Percentiles rank a stretch among this genome's conserved stretches.
These are phyloP conservation scores for Dentipellis sp. DNA, from an alignment of 768 basidiomycete genomes.

Conservation along the genomic window DNA sequence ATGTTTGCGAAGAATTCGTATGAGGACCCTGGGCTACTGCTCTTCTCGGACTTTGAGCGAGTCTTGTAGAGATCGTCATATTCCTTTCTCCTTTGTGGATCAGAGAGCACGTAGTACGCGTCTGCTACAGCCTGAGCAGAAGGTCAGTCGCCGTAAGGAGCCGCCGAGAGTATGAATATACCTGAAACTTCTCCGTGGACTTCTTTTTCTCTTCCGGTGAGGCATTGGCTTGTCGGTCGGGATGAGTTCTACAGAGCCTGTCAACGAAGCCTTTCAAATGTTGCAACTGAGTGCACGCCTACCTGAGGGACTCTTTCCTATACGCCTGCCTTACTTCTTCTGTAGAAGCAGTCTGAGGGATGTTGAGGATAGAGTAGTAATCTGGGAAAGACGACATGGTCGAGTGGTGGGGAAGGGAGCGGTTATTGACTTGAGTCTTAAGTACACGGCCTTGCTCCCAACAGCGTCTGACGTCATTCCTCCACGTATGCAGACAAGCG, in stretches of 20 bases:
- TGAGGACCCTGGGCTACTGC: slow-evolving; percentile 57
- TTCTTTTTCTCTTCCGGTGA: slow-evolving; percentile 57
- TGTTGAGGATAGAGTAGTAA: slow-evolving; percentile 59
- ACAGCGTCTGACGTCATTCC: too few species aligned
- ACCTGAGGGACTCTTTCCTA: slow-evolving; percentile 73
- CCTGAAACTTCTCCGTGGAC: slow-evolving; percentile 85
- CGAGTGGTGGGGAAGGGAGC: background rate
- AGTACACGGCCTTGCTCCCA: too few species aligned
- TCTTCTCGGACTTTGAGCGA: slow-evolving; percentile 38
- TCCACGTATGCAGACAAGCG: too few species aligned
- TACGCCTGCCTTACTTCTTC: slow-evolving; percentile 75
- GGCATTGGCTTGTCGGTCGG: slow-evolving; percentile 70
- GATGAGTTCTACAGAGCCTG: slow-evolving; percentile 59
- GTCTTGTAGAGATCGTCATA: slow-evolving; percentile 63
- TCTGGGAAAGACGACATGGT: slow-evolving; percentile 70
- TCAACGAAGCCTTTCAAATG: background rate
- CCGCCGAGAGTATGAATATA: slow-evolving; percentile 15
- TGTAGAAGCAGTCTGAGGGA: slow-evolving; percentile 46
- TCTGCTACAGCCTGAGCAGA: slow-evolving; percentile 72
- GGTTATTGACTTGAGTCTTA: background rate
- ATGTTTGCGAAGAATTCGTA: slow-evolving; percentile 68
- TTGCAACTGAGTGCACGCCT: slow-evolving; percentile 3
- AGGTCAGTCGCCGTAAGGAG: background rate
- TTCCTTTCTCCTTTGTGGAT: slow-evolving; percentile 59
- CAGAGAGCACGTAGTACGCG: slow-evolving; percentile 89